A percentile compares a stretch with the other conserved stretches of the same genome.
These are phyloP conservation scores for Rhynchosporium secalis DNA, from an alignment of 2,329 filamentous ascomycete genomes.

Conservation along the genomic window DNA sequence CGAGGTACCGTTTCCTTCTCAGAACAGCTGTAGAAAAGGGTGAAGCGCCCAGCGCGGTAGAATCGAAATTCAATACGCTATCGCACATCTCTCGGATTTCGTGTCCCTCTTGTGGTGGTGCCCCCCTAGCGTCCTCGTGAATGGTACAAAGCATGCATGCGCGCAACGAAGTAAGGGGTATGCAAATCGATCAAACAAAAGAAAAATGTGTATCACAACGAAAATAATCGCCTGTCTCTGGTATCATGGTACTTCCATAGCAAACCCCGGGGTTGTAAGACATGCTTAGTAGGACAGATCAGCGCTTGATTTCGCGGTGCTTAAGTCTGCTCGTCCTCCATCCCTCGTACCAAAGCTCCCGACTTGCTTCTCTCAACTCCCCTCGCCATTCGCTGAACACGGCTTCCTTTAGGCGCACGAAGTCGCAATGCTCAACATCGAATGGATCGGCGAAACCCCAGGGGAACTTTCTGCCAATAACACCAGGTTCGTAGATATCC, in stretches of 20 bases:
- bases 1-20: background rate
- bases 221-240: slow-evolving; percentile 23
- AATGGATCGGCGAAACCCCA: slow-evolving; percentile 98
- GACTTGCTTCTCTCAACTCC: slow-evolving; percentile 85
- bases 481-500: slow-evolving; percentile 79
- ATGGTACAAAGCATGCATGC: slow-evolving; percentile 13
- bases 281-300: slow-evolving; percentile 25
- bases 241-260: slow-evolving; percentile 15
- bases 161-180: slow-evolving; percentile 26
- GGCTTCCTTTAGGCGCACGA: slow-evolving; percentile 82
- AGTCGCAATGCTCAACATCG: slow-evolving; percentile 90
- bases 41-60: slow-evolving; percentile 9
- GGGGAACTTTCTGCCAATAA: slow-evolving; percentile 84
- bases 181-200: slow-evolving; percentile 25
- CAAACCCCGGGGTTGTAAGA: slow-evolving; percentile 19
- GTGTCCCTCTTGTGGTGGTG: background rate
- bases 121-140: background rate
- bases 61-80: slow-evolving; percentile 12
- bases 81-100: slow-evolving; percentile 7
- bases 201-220: slow-evolving; percentile 25
- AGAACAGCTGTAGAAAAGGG: background rate
- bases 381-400: slow-evolving; percentile 93
- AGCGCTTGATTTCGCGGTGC: slow-evolving; percentile 35
- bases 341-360: slow-evolving; percentile 92
- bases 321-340: slow-evolving; percentile 75